Evolutionary conservation across 352 stramenopile species (phyloP), one percentile per base, ranked within the genome.

Genomic region (Globisporangium okanoganense): DNA sequence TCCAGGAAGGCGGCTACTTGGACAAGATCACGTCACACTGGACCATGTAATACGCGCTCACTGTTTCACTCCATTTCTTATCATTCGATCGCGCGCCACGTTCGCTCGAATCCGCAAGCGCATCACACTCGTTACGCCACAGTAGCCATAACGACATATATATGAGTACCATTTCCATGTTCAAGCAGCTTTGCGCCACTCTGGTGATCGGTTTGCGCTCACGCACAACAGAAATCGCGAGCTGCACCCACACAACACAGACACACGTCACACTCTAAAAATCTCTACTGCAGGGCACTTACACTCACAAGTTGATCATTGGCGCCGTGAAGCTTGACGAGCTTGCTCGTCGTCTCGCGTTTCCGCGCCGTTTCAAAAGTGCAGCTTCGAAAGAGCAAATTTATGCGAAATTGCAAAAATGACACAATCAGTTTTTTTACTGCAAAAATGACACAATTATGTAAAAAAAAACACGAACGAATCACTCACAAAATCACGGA

Each of bases 1-100:
- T 62, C 40, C 40, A 55, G 20, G 66, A 73, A 57, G 66, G 66
- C 33, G 66, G 66, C 1, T 73, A 70, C 44, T 51, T 73, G 22
- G 57, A 58, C 50, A 61, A 50, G 22, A 27, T 50, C 10, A 12
- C 44, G 18, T 18, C 44, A 10, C 43, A 49, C 20, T 29, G 43
- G 43, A 49, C 43, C 20, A 16, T 14, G 24, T 49, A 49, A 49
- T 13, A 8, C 5, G 43, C 43, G 20, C 12, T 22, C 20, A 13
- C 12, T 3, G 7, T 20, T 13, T 29, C 8, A 6, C 43, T 49
- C 27, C 43, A 13, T 3, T n/a, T n/a, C n/a, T n/a, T n/a, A n/a
- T n/a, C n/a, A n/a, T n/a, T n/a, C n/a, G n/a, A n/a, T n/a, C n/a
- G n/a, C n/a, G n/a, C 14, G 36, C 36, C 36, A 20, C 36, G 2